Evolutionary conservation across 805 yeast genomes (phyloP), one percentile per base, ranked within the genome.

Genomic region (Metschnikowia drakensbergensis): DNA sequence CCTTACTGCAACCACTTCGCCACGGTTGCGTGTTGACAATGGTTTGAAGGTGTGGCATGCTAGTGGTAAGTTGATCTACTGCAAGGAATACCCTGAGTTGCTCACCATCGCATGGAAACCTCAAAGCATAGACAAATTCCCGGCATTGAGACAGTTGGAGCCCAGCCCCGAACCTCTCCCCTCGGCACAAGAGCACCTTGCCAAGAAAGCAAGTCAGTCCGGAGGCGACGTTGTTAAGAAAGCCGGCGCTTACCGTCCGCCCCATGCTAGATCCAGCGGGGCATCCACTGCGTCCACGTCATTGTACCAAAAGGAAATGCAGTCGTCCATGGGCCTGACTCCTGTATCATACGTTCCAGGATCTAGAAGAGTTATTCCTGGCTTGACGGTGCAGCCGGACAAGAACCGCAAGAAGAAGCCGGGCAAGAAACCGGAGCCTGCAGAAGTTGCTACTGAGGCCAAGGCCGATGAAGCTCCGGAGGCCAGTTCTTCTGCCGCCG

Each of bases 1-100:
- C 49, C 72, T 94, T 66, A 92, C 98, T 11, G 98, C 99, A 17
- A 95, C 98, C 4, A 94, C 98, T 0, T 83, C 97, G 22, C 99
- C 99, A 54, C 80, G 99, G 60, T 79, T 94, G 59, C 83, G 99
- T 62, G 99, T 94, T 37, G 99, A 95, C 69, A 94, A 94, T 66
- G 92, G 97, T 51, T 83, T 86, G 58, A 88, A 88, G 68, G 76
- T 94, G 59, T 94, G 98, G 97, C 95, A 94, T 67, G 89, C 83
- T 47, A 75, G 83, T 51, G 99, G 99, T 42, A 80, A 83, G 57
- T 77, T 94, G 54, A 76, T 88, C 47, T 95, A 79, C 68, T 77
- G 80, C 58, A 82, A 82, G 60, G 96, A 90, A 55, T 89, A 83
- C 67, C 80, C 77, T 46, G 99, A 94, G 72, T 80, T 94, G 53